Conservation (phyloP, 2,329 filamentous ascomycete genomes). For the Fusarium cyanostomum region DNA sequence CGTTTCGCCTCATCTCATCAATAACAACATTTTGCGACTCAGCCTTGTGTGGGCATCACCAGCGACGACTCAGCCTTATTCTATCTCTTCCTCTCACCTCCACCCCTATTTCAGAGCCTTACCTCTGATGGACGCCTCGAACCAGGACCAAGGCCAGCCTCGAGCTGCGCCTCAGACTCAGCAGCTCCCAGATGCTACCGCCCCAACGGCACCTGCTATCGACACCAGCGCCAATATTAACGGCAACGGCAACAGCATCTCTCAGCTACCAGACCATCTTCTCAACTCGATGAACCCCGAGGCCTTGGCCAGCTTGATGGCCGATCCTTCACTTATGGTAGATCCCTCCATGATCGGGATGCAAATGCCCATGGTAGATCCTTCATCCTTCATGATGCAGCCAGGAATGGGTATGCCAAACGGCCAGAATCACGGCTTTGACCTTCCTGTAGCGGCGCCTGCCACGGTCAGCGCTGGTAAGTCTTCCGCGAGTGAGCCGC, state of each 20-base stretch:
- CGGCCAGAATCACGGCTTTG: conserved; percentile 42
- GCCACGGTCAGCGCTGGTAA: conserved; percentile 50
- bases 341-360: conserved; percentile 40
- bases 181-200: conserved; percentile 27
- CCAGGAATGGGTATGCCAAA: conserved; percentile 46
- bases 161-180: conserved; percentile 31
- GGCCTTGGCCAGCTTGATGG: conserved; percentile 39
- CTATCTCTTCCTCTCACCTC: background rate
- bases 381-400: conserved; percentile 44
- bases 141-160: conserved; percentile 33
- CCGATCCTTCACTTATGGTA: conserved; percentile 37
- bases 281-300: conserved; percentile 38
- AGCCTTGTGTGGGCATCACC: conserved; percentile 25
- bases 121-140: conserved; percentile 32
- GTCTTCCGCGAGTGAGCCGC: conserved; percentile 2
- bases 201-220: conserved; percentile 3
- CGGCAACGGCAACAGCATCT: conserved; percentile 26
- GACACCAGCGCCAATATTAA: conserved; percentile 19
- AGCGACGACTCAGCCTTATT: background rate
- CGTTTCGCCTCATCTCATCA: conserved; percentile 30
- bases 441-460: conserved; percentile 29
- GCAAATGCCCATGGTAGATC: conserved; percentile 41
- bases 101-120: background rate
- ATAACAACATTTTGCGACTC: conserved; percentile 30
- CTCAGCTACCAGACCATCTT: conserved; percentile 34